Evolutionary conservation across 2,329 filamentous ascomycete genomes (phyloP), one percentile per base, ranked within the genome.

Genomic region (Aspergillus novofumigatus): DNA sequence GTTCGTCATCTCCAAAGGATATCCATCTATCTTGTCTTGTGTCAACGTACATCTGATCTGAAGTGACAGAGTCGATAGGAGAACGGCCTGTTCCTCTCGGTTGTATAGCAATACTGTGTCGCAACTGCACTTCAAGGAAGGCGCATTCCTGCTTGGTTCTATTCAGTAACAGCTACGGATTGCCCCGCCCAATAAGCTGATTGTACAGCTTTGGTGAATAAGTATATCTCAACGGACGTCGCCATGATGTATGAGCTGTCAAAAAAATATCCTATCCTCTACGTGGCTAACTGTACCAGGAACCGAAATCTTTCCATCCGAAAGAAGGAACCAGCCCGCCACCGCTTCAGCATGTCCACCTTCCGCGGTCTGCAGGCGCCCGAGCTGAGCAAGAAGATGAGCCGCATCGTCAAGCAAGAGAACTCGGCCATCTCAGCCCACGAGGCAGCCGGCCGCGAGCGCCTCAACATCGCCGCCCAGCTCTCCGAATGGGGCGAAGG

Each of bases 401-500:
- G 88, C 82, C 89, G 88, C 67, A 83, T 99, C 59, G 96, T 97
- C 81, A 99, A 99, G 80, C 90, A 89, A 51, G 89, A 95, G 76
- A 97, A 97, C 80, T 87, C 89, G 70, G 87, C 92, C 38, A 92
- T 97, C 67, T 81, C 83, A 51, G 89, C 90, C 51, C 89, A 97
- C 77, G 91, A 96, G 78, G 79, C 85, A 6, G 94, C 93, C 6
- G 91, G 87, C 51, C 89, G 88, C 58, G 93, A 97, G 79, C 90
- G 92, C 56, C 78, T 91, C 59, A 85, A 86, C 51, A 92, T 97
- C 68, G 94, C 92, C 17, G 86, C 87, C 10, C 93, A 97, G 78
- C 85, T 99, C 48, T 96, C 91, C 7, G 92, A 97, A 65, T 99
- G 94, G 94, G 94, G 94, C 57, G 92, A 97, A 77, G 85, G 90